These are phyloP conservation scores for Fusarium ramigenum DNA, from an alignment of 2,329 filamentous ascomycete genomes.

Conservation along the genomic window DNA sequence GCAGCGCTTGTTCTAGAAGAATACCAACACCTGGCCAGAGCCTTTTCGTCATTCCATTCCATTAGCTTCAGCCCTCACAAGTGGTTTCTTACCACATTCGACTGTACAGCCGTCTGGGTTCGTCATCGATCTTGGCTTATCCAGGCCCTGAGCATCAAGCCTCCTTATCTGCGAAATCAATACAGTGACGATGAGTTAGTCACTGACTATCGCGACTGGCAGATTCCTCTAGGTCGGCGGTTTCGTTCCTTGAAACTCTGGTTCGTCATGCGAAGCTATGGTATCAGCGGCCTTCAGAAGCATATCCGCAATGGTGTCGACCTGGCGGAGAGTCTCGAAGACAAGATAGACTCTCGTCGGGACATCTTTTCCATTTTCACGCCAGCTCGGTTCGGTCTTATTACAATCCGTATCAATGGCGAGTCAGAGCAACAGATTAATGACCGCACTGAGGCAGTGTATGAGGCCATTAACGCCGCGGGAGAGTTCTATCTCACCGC, in stretches of 20 bases:
- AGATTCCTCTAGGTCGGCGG: slow-evolving; percentile 88
- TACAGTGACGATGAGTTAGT: slow-evolving; percentile 85
- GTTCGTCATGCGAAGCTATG: slow-evolving; percentile 90
- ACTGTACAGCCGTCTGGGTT: slow-evolving; percentile 83
- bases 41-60: slow-evolving; percentile 77
- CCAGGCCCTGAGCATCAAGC: slow-evolving; percentile 79
- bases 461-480: slow-evolving; percentile 75
- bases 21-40: slow-evolving; percentile 72
- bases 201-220: slow-evolving; percentile 97
- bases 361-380: slow-evolving; percentile 83
- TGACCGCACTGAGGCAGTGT: slow-evolving; percentile 75
- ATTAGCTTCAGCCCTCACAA: slow-evolving; percentile 99
- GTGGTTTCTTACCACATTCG: slow-evolving; percentile 95
- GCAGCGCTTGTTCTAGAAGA: slow-evolving; percentile 84
- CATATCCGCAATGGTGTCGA: slow-evolving; percentile 76
- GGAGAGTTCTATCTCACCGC: slow-evolving; percentile 87
- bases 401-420: slow-evolving; percentile 72
- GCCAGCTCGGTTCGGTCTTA: slow-evolving; percentile 79
- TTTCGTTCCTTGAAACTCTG: slow-evolving; percentile 93
- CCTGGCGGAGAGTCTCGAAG: slow-evolving; percentile 76
- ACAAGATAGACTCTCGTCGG: slow-evolving; percentile 62
- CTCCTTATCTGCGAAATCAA: slow-evolving; percentile 82
- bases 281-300: slow-evolving; percentile 76
- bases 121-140: slow-evolving; percentile 80
- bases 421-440: slow-evolving; percentile 65